phyloP scores from a whole-genome alignment of 2,329 filamentous ascomycete genomes.

The Cladosporium sp. region DNA sequence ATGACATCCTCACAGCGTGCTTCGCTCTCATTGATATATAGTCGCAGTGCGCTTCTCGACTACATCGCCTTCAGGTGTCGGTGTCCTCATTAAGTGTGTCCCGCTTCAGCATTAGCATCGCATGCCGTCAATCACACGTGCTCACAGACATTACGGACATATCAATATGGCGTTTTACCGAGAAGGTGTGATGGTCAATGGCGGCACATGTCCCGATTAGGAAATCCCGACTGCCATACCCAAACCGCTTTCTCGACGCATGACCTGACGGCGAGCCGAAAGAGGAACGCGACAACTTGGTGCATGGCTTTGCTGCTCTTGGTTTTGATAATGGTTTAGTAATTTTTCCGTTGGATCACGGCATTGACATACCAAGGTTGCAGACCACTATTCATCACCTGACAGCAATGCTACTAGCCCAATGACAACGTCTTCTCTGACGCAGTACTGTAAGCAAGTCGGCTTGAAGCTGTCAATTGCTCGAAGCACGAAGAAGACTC shows the following conservation, averaged over 20 bases:
- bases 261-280: neutral
- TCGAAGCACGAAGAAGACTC: neutral
- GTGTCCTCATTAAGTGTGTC: neutral
- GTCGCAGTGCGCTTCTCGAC: neutral
- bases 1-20: neutral
- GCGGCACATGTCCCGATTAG: neutral
- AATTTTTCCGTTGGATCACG: neutral
- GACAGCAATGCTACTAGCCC: neutral
- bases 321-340: neutral
- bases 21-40: conserved; percentile 2
- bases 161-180: neutral
- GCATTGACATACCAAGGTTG: neutral
- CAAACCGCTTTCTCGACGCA: neutral
- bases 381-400: neutral
- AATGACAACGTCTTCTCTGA: neutral
- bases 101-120: neutral
- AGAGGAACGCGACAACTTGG: neutral
- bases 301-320: neutral
- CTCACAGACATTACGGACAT: neutral
- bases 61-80: neutral
- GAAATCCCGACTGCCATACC: neutral
- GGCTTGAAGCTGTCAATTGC: neutral
- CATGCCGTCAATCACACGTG: neutral
- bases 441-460: neutral
- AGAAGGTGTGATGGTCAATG: neutral